These are phyloP conservation scores for Lachancea waltii DNA, from an alignment of 805 yeast genomes.

Conservation along the genomic window DNA sequence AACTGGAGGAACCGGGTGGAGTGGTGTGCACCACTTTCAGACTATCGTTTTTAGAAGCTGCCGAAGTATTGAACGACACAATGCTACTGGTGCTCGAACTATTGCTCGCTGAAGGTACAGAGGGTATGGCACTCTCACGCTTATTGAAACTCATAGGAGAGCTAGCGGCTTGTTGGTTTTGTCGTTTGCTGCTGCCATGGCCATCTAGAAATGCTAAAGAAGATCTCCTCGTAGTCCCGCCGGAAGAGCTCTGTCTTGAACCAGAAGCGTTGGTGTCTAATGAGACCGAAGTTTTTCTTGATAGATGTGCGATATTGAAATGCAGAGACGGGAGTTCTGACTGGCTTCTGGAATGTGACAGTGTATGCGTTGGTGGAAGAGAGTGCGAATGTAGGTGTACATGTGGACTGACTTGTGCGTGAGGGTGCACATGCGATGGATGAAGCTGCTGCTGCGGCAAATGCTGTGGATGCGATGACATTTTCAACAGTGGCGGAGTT, in stretches of 20 bases:
- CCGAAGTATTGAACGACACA: constrained; percentile 2
- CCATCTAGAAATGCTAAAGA: constrained; percentile 7
- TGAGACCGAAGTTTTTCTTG: constrained; percentile 3
- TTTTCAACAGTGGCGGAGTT: not conserved
- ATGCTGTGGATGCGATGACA: not conserved
- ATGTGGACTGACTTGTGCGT: not conserved
- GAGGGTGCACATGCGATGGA: not conserved
- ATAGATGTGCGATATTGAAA: not conserved
- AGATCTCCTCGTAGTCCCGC: constrained; percentile 5
- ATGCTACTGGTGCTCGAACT: constrained; percentile 7
- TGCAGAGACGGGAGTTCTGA: constrained; percentile 5
- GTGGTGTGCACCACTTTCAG: not conserved
- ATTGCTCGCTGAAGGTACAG: constrained; percentile 1
- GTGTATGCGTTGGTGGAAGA: not conserved
- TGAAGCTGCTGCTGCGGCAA: not conserved
- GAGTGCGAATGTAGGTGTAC: not conserved
- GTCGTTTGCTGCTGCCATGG: constrained; percentile 1
- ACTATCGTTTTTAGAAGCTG: not conserved
- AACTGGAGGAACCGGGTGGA: not conserved
- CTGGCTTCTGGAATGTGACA: constrained; percentile 4
- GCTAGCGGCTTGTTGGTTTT: not conserved
- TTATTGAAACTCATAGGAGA: constrained; percentile 1
- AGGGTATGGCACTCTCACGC: constrained; percentile 1
- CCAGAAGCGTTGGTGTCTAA: not conserved
- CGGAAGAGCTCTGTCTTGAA: not conserved